These are phyloP conservation scores for Orbilia blumenaviensis DNA, from an alignment of 2,329 filamentous ascomycete genomes.

Conservation along the genomic window DNA sequence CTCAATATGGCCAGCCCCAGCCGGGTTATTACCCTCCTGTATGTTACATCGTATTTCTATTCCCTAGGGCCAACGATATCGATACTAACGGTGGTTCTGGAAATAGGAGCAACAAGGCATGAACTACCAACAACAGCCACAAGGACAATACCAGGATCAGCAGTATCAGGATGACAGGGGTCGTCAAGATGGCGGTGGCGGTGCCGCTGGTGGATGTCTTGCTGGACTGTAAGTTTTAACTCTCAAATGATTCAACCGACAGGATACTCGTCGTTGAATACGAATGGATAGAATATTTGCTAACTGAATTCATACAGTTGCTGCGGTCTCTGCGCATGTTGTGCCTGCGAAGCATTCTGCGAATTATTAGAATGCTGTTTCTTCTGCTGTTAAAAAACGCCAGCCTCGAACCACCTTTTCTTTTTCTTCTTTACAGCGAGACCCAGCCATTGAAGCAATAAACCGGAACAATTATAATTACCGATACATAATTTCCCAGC, in stretches of 20 bases:
- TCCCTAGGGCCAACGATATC: neutral
- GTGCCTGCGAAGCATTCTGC: conserved; percentile 39
- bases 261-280: neutral
- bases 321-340: conserved; percentile 48
- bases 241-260: neutral
- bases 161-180: conserved; percentile 45
- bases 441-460: neutral
- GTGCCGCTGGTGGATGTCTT: conserved; percentile 40
- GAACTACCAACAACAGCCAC: conserved; percentile 50
- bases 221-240: conserved; percentile 37
- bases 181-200: conserved; percentile 10
- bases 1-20: conserved; percentile 44
- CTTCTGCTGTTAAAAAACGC: conserved; percentile 46
- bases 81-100: conserved; percentile 6
- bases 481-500: neutral
- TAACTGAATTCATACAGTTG: conserved; percentile 26
- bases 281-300: neutral
- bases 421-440: neutral
- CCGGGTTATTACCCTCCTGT: conserved; percentile 51
- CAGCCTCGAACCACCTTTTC: neutral
- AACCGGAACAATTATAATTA: neutral
- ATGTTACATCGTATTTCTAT: neutral
- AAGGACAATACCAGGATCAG: conserved; percentile 36
- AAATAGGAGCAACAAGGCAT: conserved; percentile 43
- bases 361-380: conserved; percentile 51